A percentile compares a stretch with the other conserved stretches of the same genome.
Evolutionary conservation across 495 filamentous ascomycete genomes (phyloP).

Genomic region (Daldinia grandis): DNA sequence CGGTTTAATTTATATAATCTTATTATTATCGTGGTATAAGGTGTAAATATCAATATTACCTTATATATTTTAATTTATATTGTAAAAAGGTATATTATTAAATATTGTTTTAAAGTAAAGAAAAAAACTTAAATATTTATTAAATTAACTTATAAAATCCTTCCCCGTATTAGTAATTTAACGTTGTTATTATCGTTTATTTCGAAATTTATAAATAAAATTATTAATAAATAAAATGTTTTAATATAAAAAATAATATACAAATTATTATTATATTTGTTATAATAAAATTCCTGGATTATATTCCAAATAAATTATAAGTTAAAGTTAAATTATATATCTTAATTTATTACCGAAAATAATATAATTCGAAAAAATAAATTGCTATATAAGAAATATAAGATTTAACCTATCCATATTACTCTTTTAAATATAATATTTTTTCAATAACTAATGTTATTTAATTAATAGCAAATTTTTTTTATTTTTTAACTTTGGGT

Average conservation of each 20-base stretch:
- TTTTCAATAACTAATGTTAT: neutral
- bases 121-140: neutral
- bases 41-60: neutral
- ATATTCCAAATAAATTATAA: neutral
- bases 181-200: neutral
- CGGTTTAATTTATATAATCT: neutral
- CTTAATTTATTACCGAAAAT: neutral
- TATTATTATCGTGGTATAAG: neutral
- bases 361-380: neutral
- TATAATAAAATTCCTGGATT: neutral
- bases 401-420: neutral
- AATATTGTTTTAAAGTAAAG: neutral
- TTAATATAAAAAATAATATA: neutral
- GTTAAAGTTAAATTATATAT: neutral
- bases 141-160: neutral
- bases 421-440: neutral
- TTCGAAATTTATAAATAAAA: neutral
- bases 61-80: neutral
- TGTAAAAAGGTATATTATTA: neutral
- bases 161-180: neutral
- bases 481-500: too few species aligned
- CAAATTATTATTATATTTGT: neutral
- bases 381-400: neutral
- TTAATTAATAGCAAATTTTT: neutral
- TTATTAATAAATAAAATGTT: neutral